Conservation (phyloP, 2,329 filamentous ascomycete species). For the Verticillium klebahnii region DNA sequence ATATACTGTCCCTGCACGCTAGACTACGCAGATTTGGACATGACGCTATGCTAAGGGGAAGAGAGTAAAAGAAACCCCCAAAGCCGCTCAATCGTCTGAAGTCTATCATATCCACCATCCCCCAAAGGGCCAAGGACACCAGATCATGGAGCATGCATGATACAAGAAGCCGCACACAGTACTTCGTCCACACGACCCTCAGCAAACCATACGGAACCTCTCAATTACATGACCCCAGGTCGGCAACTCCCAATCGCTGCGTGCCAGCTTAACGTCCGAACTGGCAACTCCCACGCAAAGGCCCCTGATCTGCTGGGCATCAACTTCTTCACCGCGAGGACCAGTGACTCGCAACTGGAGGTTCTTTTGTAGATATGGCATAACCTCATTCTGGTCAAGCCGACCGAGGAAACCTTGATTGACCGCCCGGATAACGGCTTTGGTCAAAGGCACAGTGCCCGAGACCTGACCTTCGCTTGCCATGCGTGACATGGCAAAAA, state of each 20-base stretch:
- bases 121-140: neutral
- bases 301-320: conserved; percentile 22
- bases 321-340: conserved; percentile 20
- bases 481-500: conserved; percentile 41
- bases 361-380: conserved; percentile 34
- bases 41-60: neutral
- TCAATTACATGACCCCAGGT: conserved; percentile 26
- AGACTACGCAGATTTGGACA: neutral
- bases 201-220: conserved; percentile 8
- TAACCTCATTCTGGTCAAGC: conserved; percentile 29
- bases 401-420: conserved; percentile 27
- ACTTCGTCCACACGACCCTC: neutral
- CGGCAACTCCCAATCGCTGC: conserved; percentile 26
- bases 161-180: neutral
- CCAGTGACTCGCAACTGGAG: conserved; percentile 29
- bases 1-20: neutral
- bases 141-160: neutral
- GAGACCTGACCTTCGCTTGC: conserved; percentile 32
- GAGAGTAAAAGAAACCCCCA: too few species aligned
- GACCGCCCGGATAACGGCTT: conserved; percentile 39
- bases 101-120: neutral
- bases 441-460: conserved; percentile 48
- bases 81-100: neutral
- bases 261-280: conserved; percentile 28
- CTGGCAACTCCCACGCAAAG: conserved; percentile 31